These are phyloP conservation scores for Biancaea sappan DNA, from an alignment of 306 rosid species.

Conservation along the genomic window DNA sequence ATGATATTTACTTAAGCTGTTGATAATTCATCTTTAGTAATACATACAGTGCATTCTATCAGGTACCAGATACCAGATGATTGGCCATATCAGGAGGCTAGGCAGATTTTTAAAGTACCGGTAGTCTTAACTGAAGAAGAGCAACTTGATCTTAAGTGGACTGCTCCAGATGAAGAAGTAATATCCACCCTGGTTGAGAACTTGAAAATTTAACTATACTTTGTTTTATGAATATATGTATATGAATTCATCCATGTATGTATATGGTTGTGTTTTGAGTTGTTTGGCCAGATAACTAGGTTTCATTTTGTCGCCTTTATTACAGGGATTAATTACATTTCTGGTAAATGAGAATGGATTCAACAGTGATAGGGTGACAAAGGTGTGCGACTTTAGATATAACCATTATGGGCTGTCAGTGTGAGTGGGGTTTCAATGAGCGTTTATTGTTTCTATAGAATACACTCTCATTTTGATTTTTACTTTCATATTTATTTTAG, in stretches of 20 bases:
- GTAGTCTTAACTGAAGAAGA: constrained; percentile 62
- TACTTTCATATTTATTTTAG: constrained; percentile 42
- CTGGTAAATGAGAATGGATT: constrained; percentile 94
- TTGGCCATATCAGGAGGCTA: constrained; percentile 92
- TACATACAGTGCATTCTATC: constrained; percentile 26
- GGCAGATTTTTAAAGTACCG: constrained; percentile 86
- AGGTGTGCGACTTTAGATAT: constrained; percentile 52
- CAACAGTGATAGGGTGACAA: constrained; percentile 85
- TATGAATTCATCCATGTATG: too few relatives aligned
- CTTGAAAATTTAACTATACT: constrained; percentile 22
- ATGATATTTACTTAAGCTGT: constrained; percentile 9
- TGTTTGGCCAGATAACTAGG: constrained; percentile 34
- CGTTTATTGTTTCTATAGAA: constrained; percentile 15
- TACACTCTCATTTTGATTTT: constrained; percentile 30
- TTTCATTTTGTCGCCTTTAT: constrained; percentile 35
- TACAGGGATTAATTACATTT: constrained; percentile 78
- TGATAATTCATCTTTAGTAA: constrained; percentile 16
- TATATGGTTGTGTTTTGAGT: neutral
- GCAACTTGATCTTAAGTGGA: constrained; percentile 82
- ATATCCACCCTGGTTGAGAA: constrained; percentile 30
- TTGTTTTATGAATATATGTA: neutral
- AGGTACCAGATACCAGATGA: constrained; percentile 89
- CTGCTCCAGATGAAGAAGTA: constrained; percentile 94
- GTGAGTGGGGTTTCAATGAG: constrained; percentile 32
- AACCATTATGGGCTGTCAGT: neutral